phyloP scores from a whole-genome alignment of 2,329 filamentous ascomycete genomes.

The Grosmannia serpens region DNA sequence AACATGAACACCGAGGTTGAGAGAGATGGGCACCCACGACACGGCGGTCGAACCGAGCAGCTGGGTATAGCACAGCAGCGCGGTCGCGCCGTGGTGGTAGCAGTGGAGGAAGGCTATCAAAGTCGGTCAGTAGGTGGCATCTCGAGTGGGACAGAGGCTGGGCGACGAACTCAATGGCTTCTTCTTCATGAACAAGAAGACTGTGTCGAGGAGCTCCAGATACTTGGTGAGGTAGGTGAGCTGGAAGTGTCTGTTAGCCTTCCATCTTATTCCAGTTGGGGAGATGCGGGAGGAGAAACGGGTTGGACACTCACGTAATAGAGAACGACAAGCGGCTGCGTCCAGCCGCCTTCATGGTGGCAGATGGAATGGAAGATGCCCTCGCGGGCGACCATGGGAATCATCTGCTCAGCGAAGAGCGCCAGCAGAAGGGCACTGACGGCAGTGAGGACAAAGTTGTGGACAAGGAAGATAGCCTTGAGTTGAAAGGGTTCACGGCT shows the following conservation, averaged over 20 bases:
- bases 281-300: neutral
- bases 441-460: slow-evolving; percentile 88
- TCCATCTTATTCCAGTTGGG: no score
- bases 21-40: slow-evolving; percentile 85
- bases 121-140: neutral
- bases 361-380: slow-evolving; percentile 90
- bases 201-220: slow-evolving; percentile 86
- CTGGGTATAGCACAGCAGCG: slow-evolving; percentile 95
- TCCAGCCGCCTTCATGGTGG: slow-evolving; percentile 74
- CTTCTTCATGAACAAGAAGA: slow-evolving; percentile 98
- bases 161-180: slow-evolving; percentile 70
- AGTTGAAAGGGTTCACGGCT: slow-evolving; percentile 76
- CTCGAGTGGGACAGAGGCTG: neutral
- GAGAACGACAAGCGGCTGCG: slow-evolving; percentile 78
- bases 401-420: slow-evolving; percentile 82
- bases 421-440: slow-evolving; percentile 72
- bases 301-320: slow-evolving; percentile 69
- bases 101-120: slow-evolving; percentile 83
- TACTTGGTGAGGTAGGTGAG: slow-evolving; percentile 98
- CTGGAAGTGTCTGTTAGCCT: slow-evolving; percentile 39
- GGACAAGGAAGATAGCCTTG: slow-evolving; percentile 80
- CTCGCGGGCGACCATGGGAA: slow-evolving; percentile 67
- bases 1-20: slow-evolving; percentile 90
- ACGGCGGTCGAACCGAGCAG: slow-evolving; percentile 86
- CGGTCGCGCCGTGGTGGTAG: slow-evolving; percentile 96